A percentile compares a stretch with the other conserved stretches of the same genome.
Evolutionary conservation across 169 alveolate species (phyloP).

Genomic region (Eimeria sp.): DNA sequence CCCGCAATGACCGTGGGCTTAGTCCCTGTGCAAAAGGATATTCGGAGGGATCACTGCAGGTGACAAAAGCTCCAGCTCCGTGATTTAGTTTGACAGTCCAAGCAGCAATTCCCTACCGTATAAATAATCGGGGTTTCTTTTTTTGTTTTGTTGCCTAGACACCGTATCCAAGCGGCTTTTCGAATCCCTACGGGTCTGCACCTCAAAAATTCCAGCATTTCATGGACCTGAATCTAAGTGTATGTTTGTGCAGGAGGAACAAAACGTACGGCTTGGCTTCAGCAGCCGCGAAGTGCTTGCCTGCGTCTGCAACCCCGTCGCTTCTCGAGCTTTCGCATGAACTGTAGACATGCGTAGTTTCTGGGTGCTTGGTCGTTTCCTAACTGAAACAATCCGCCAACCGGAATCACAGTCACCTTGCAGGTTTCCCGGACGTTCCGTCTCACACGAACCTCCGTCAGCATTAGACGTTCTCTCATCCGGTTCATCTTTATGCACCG

Average conservation of each 20-base stretch:
- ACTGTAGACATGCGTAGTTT: neutral
- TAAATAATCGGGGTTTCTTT: too few species aligned
- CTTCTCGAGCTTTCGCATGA: neutral
- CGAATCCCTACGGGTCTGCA: too few species aligned
- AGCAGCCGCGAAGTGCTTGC: slow-evolving; percentile 13
- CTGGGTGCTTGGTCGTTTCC: neutral
- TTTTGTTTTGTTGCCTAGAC: too few species aligned
- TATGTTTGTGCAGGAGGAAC: too few species aligned
- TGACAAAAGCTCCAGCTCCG: too few species aligned
- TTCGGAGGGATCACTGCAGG: neutral
- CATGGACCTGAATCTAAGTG: too few species aligned
- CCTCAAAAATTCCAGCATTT: too few species aligned
- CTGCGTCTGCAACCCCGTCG: neutral
- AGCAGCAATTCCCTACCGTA: too few species aligned
- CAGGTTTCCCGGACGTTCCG: neutral
- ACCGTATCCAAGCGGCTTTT: too few species aligned
- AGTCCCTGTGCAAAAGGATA: neutral
- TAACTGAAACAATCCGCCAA: slow-evolving; percentile 19
- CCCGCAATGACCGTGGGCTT: neutral
- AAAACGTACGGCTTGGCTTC: too few species aligned
- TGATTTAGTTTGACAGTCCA: too few species aligned
- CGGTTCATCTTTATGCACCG: neutral
- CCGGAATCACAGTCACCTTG: neutral
- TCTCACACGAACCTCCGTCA: neutral
- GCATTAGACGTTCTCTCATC: neutral